phyloP scores from a whole-genome alignment of 768 basidiomycete genomes.

The Daedaleopsis sinensis region DNA sequence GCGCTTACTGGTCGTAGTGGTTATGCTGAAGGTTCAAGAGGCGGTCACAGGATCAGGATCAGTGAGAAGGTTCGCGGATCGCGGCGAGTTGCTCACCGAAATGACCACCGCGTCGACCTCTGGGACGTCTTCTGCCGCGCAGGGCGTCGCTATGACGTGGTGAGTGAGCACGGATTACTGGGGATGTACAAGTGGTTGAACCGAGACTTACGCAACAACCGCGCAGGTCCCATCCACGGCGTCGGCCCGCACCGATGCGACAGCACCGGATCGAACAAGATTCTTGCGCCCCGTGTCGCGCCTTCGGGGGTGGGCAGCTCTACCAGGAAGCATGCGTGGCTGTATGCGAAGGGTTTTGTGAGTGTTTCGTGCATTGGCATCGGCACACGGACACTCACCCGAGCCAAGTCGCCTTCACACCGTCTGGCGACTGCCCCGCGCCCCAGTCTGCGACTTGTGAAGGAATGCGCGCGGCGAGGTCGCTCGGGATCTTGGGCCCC shows the following conservation, averaged over 20 bases:
- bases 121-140: constrained; percentile 46
- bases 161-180: no score
- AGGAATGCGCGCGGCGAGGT: constrained; percentile 22
- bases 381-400: constrained; percentile 23
- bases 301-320: constrained; percentile 38
- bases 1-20: constrained; percentile 39
- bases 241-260: constrained; percentile 39
- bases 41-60: background rate
- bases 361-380: background rate
- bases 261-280: constrained; percentile 43
- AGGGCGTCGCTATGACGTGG: constrained; percentile 34
- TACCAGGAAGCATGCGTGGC: constrained; percentile 43
- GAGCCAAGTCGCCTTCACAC: constrained; percentile 41
- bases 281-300: constrained; percentile 39
- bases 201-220: constrained; percentile 35
- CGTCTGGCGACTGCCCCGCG: constrained; percentile 3
- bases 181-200: background rate
- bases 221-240: constrained; percentile 33
- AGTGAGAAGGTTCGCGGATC: constrained; percentile 19
- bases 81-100: constrained; percentile 32
- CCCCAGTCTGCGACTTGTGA: constrained; percentile 31
- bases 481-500: constrained; percentile 2
- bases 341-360: background rate
- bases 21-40: constrained; percentile 31
- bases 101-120: constrained; percentile 53